These are phyloP conservation scores for Malus asiatica DNA, from an alignment of 306 rosid genomes.

Conservation along the genomic window DNA sequence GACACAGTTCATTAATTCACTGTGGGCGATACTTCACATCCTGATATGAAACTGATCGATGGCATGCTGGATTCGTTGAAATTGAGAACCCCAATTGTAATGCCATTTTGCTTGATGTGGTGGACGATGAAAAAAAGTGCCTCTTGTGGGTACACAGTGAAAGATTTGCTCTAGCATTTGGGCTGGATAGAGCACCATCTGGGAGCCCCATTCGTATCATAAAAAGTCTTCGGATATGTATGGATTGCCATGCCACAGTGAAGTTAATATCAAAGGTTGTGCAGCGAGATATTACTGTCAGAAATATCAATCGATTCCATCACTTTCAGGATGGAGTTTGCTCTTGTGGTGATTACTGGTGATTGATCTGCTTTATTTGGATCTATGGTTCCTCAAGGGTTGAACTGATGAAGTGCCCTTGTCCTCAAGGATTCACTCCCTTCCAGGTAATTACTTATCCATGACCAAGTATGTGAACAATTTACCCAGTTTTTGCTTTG, in stretches of 20 bases:
- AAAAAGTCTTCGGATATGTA: slow-evolving; percentile 74
- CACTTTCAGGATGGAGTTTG: slow-evolving; percentile 64
- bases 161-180: slow-evolving; percentile 74
- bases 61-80: slow-evolving; percentile 59
- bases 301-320: slow-evolving; percentile 79
- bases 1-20: slow-evolving; percentile 52
- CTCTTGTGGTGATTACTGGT: slow-evolving; percentile 74
- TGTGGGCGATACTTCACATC: slow-evolving; percentile 61
- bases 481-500: neutral
- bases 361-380: slow-evolving; percentile 14
- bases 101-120: slow-evolving; percentile 63
- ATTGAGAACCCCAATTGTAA: slow-evolving; percentile 46
- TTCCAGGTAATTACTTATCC: slow-evolving; percentile 2
- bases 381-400: neutral
- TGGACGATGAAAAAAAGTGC: slow-evolving; percentile 64
- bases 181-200: slow-evolving; percentile 54
- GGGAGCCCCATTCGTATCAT: slow-evolving; percentile 63
- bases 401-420: neutral
- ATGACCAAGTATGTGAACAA: neutral
- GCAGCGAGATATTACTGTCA: slow-evolving; percentile 47
- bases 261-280: slow-evolving; percentile 59
- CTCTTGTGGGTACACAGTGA: slow-evolving; percentile 76
- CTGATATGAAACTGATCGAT: slow-evolving; percentile 48
- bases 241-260: slow-evolving; percentile 67
- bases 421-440: neutral